A percentile compares a stretch with the other conserved stretches of the same genome.
phyloP scores from a whole-genome alignment of 2,329 filamentous ascomycete genomes.

The Alternaria tenuissima region DNA sequence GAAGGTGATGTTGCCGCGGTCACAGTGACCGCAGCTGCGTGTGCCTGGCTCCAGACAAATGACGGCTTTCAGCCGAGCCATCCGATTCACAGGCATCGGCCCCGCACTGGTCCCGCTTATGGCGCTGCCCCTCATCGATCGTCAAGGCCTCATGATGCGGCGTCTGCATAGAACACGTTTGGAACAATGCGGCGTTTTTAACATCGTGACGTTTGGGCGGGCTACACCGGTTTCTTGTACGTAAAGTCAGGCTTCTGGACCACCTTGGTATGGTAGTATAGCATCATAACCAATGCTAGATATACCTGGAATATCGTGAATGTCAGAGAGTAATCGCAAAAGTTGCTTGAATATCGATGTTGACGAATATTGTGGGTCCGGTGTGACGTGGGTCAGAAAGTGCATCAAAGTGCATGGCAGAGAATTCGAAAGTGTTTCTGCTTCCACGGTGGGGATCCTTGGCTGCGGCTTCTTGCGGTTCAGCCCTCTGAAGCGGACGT shows the following conservation, averaged over 20 bases:
- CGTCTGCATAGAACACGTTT: conserved; percentile 27
- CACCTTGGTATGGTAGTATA: conserved; percentile 21
- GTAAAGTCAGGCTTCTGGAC: conserved; percentile 32
- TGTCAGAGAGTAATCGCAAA: conserved; percentile 1
- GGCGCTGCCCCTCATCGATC: conserved; percentile 34
- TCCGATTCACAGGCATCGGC: conserved; percentile 30
- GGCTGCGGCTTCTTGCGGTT: conserved; percentile 38
- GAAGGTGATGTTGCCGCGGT: conserved; percentile 25
- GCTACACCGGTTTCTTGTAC: conserved; percentile 25
- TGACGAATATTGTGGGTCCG: conserved; percentile 20
- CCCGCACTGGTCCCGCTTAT: conserved; percentile 24
- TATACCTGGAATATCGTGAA: conserved; percentile 11
- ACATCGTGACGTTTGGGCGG: conserved; percentile 38
- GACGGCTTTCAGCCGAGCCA: conserved; percentile 30
- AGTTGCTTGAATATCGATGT: neutral
- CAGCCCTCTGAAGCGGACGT: conserved; percentile 22
- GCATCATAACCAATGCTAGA: conserved; percentile 27
- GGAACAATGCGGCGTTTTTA: conserved; percentile 21
- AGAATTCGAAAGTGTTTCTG: conserved; percentile 24
- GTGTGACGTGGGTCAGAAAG: conserved; percentile 24
- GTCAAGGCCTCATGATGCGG: conserved; percentile 36
- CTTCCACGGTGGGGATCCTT: conserved; percentile 26
- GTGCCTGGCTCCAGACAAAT: conserved; percentile 6
- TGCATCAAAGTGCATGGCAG: conserved; percentile 18
- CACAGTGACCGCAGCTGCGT: conserved; percentile 16